Evolutionary conservation across 2,329 filamentous ascomycete species (phyloP).

Genomic region (Colletotrichum lini): DNA sequence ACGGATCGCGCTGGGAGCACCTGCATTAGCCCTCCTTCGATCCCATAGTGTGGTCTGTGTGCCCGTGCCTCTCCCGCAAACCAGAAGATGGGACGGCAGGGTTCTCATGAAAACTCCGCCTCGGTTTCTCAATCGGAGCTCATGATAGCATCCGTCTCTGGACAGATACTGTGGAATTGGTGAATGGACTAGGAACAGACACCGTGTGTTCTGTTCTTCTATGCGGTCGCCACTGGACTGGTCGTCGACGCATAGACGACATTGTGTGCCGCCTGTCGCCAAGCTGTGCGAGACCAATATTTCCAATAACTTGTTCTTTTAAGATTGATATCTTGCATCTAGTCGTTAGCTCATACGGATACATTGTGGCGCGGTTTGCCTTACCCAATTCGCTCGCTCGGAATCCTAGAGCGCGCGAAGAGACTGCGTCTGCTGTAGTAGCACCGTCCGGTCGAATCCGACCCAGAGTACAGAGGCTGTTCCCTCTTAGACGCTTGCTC

Average conservation of each 20-base stretch:
- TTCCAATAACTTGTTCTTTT: slow-evolving; percentile 3
- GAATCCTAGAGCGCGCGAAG: not conserved
- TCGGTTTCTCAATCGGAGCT: not conserved
- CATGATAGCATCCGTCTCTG: not conserved
- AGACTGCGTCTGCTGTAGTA: not conserved
- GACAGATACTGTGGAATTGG: not conserved
- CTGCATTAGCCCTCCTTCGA: slow-evolving; percentile 29
- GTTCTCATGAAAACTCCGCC: not conserved
- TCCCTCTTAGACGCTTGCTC: not conserved
- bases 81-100: not conserved
- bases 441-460: not conserved
- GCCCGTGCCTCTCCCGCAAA: slow-evolving; percentile 9
- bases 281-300: not conserved
- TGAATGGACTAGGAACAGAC: not conserved
- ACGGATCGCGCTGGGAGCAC: slow-evolving; percentile 15
- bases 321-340: not conserved
- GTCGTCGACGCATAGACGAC: not conserved
- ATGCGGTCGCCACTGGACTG: not conserved
- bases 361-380: not conserved
- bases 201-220: not conserved
- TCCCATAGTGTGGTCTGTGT: slow-evolving; percentile 4
- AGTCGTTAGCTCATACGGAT: not conserved
- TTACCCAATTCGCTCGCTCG: not conserved
- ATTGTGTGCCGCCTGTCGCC: not conserved
- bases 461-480: too few species aligned